These are phyloP conservation scores for Suillus occidentalis DNA, from an alignment of 768 basidiomycete species.

Conservation along the genomic window DNA sequence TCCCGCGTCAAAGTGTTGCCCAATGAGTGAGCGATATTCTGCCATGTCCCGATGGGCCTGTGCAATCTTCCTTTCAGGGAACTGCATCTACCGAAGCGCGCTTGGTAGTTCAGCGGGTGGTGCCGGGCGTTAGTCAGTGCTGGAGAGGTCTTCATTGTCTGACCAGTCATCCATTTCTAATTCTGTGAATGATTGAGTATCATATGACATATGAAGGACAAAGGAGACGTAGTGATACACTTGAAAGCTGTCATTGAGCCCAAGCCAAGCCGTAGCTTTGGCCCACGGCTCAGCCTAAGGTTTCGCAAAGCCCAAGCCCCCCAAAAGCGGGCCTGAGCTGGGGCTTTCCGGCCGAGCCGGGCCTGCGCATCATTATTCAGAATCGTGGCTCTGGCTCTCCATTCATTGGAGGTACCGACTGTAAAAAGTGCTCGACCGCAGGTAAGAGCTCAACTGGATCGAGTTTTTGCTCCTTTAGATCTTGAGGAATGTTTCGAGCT, in stretches of 20 bases:
- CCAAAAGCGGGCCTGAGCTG: too few relatives aligned
- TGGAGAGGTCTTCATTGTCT: slow-evolving; percentile 52
- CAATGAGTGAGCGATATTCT: slow-evolving; percentile 61
- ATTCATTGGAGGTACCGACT: slow-evolving; percentile 92
- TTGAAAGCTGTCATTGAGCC: too few relatives aligned
- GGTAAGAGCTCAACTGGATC: slow-evolving; percentile 89
- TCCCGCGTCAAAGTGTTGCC: slow-evolving; percentile 50
- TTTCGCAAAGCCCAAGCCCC: too few relatives aligned
- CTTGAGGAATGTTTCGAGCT: slow-evolving; percentile 90
- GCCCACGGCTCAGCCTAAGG: too few relatives aligned
- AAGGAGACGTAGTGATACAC: background rate
- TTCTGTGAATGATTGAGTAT: slow-evolving; percentile 40
- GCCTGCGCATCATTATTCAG: too few relatives aligned
- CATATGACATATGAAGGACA: background rate
- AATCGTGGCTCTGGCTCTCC: slow-evolving; percentile 89
- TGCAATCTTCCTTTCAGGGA: slow-evolving; percentile 63
- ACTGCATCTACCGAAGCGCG: slow-evolving; percentile 48
- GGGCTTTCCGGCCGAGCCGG: too few relatives aligned
- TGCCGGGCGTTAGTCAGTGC: slow-evolving; percentile 11
- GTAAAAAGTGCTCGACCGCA: slow-evolving; percentile 91
- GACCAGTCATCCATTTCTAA: slow-evolving; percentile 71
- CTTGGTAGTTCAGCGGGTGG: slow-evolving; percentile 30
- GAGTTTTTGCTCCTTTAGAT: slow-evolving; percentile 74
- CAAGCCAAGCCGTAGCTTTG: too few relatives aligned
- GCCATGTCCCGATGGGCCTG: slow-evolving; percentile 57